phyloP scores from a whole-genome alignment of 805 yeast species.

The Saccharomycopsis olivae region DNA sequence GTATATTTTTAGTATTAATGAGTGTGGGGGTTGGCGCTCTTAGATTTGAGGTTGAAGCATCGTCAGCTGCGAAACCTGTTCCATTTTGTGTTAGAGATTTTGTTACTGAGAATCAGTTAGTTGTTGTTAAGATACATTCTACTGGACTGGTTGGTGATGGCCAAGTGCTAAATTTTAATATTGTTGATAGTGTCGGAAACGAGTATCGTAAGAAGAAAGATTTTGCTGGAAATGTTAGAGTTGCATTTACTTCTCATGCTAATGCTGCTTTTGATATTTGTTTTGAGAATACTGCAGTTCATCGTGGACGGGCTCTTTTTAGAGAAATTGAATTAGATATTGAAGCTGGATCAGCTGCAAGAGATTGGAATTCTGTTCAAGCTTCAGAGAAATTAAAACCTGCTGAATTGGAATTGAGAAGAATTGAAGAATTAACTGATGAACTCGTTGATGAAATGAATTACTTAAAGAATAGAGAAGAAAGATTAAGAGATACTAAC shows the following conservation, averaged over 20 bases:
- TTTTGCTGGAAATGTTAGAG: slow-evolving; percentile 58
- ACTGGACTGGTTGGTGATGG: slow-evolving; percentile 80
- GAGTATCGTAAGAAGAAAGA: slow-evolving; percentile 73
- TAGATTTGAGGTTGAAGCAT: slow-evolving; percentile 17
- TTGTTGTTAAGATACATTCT: slow-evolving; percentile 71
- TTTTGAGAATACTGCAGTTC: slow-evolving; percentile 51
- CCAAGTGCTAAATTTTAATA: slow-evolving; percentile 57
- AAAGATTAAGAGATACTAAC: slow-evolving; percentile 88
- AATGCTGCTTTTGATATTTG: slow-evolving; percentile 87
- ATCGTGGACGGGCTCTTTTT: slow-evolving; percentile 33
- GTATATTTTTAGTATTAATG: too few relatives aligned
- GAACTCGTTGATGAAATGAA: slow-evolving; percentile 74
- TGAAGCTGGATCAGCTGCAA: slow-evolving; percentile 92
- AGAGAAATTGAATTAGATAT: slow-evolving; percentile 84
- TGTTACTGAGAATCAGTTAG: slow-evolving; percentile 73
- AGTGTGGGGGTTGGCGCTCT: slow-evolving; percentile 12
- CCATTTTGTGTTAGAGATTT: slow-evolving; percentile 91
- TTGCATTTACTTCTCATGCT: slow-evolving; percentile 77
- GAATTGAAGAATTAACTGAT: slow-evolving; percentile 73
- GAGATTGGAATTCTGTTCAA: slow-evolving; percentile 95
- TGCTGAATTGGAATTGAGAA: slow-evolving; percentile 79
- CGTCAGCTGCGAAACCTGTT: background rate
- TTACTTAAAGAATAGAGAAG: slow-evolving; percentile 82
- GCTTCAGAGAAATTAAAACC: slow-evolving; percentile 91
- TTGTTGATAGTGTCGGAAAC: slow-evolving; percentile 74